Percentiles rank a stretch among this genome's conserved stretches.
phyloP scores from a whole-genome alignment of 1,139 yeast species.

The Yamadazyma atlantica region DNA sequence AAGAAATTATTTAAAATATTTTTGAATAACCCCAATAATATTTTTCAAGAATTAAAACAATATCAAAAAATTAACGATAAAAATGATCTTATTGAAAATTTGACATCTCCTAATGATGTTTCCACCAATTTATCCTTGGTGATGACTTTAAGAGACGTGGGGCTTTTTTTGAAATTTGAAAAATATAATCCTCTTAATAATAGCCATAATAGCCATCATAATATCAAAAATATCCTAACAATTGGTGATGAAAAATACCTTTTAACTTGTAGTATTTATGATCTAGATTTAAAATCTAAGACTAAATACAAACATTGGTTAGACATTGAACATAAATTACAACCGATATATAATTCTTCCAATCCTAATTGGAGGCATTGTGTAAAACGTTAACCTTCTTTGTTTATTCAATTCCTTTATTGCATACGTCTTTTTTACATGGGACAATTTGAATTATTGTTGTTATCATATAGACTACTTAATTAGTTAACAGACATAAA shows the following conservation, averaged over 20 bases:
- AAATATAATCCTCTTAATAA: conserved; percentile 30
- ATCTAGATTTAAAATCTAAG: conserved; percentile 44
- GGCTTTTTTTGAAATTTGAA: conserved; percentile 46
- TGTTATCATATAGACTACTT: background rate
- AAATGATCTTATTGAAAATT: conserved; percentile 33
- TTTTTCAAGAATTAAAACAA: conserved; percentile 37
- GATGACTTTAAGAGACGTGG: conserved; percentile 60
- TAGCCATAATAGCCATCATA: conserved; percentile 35
- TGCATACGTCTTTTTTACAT: too few species aligned
- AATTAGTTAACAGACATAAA: background rate
- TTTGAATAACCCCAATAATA: conserved; percentile 31
- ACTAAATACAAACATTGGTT: conserved; percentile 45
- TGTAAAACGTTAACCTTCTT: conserved; percentile 10
- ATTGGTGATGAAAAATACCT: conserved; percentile 28
- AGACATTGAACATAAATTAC: conserved; percentile 35
- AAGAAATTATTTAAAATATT: conserved; percentile 27
- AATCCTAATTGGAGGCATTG: conserved; percentile 42
- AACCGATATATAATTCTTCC: conserved; percentile 33
- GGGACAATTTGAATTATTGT: background rate
- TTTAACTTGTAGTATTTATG: conserved; percentile 42
- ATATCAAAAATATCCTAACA: conserved; percentile 30
- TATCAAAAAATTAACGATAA: conserved; percentile 37
- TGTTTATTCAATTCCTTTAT: background rate
- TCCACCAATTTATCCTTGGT: conserved; percentile 43
- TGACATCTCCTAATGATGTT: conserved; percentile 42